These are phyloP conservation scores for Flaveria sonorensis DNA, from an alignment of 129 eudicot genomes.

Conservation along the genomic window DNA sequence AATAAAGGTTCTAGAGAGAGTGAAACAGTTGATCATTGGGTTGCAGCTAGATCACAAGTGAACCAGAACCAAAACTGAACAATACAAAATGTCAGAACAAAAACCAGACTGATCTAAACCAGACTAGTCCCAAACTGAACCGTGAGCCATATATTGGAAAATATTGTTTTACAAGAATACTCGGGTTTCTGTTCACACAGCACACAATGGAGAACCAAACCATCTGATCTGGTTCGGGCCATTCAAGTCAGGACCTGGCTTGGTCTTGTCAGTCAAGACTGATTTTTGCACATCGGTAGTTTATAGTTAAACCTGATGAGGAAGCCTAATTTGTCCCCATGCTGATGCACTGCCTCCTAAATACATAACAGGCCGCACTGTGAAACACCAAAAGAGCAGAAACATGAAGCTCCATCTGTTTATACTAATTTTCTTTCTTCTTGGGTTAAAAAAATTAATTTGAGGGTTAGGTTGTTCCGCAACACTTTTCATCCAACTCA, in stretches of 20 bases:
- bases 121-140: not conserved
- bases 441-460: not conserved
- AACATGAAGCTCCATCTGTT: not conserved
- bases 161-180: not conserved
- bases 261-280: not conserved
- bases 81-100: not conserved
- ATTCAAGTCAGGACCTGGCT: not conserved
- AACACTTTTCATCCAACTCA: constrained; percentile 11
- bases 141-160: not conserved
- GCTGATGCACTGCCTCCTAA: constrained; percentile 62
- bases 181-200: not conserved
- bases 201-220: not conserved
- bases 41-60: not conserved
- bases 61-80: not conserved
- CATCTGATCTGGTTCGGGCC: not conserved
- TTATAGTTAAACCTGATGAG: constrained; percentile 63
- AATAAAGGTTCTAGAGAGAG: not conserved
- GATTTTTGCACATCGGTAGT: not conserved
- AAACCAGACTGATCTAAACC: not conserved
- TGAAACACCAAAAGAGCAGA: constrained; percentile 18
- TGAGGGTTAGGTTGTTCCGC: not conserved
- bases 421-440: not conserved
- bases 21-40: no score
- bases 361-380: constrained; percentile 80
- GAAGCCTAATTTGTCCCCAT: constrained; percentile 79